Conservation (phyloP, 768 basidiomycete species). For the Lactarius sp. region DNA sequence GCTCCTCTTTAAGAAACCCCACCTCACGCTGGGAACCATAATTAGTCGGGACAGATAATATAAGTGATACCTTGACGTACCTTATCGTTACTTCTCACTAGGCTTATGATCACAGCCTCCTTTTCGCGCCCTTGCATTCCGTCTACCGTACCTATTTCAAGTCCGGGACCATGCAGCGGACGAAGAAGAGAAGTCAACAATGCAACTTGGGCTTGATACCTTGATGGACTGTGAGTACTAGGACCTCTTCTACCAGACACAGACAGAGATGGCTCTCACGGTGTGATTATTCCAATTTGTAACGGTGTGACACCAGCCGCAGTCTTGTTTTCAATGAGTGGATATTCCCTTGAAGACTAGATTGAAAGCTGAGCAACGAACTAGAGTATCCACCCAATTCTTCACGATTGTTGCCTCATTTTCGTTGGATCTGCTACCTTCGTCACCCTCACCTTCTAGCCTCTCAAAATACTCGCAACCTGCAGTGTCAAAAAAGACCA, state of each 20-base stretch:
- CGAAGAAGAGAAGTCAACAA: conserved; percentile 74
- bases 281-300: conserved; percentile 86
- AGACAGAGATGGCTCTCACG: conserved; percentile 37
- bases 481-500: conserved; percentile 92
- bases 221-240: conserved; percentile 28
- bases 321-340: conserved; percentile 38
- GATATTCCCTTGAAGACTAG: neutral
- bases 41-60: conserved; percentile 4
- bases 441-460: conserved; percentile 70
- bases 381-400: conserved; percentile 77
- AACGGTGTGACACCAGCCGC: conserved; percentile 53
- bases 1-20: conserved; percentile 90
- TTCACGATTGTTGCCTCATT: conserved; percentile 88
- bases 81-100: conserved; percentile 88
- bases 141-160: conserved; percentile 94
- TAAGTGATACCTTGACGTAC: conserved; percentile 35
- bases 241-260: neutral
- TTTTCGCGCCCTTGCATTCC: conserved; percentile 98
- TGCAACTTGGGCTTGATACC: conserved; percentile 93
- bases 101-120: conserved; percentile 86
- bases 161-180: conserved; percentile 54
- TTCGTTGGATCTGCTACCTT: conserved; percentile 89
- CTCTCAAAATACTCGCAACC: conserved; percentile 93
- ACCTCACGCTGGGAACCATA: conserved; percentile 62
- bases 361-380: conserved; percentile 33